Evolutionary conservation across 1,139 yeast genomes (phyloP).

Genomic region (Protomyces arabidopsidicola): DNA sequence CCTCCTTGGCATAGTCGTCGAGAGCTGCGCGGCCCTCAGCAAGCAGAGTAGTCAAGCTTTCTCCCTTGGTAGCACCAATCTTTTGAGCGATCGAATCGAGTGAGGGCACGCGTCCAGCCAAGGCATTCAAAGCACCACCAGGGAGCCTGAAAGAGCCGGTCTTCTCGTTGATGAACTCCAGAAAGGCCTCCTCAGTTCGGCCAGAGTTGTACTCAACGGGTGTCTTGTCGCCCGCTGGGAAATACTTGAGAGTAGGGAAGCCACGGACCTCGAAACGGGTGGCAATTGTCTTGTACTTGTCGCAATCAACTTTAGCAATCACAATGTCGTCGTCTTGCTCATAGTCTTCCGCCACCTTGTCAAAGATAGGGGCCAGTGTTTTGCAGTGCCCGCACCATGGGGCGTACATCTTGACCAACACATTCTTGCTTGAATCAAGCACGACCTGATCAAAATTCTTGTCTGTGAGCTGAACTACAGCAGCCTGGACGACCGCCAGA

Average conservation of each 20-base stretch:
- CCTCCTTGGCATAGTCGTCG: conserved; percentile 27
- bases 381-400: conserved; percentile 68
- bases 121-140: conserved; percentile 50
- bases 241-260: conserved; percentile 58
- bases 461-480: conserved; percentile 41
- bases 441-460: conserved; percentile 55
- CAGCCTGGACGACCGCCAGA: conserved; percentile 11
- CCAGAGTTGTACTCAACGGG: conserved; percentile 47
- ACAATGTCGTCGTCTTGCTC: conserved; percentile 44
- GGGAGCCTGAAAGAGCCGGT: conserved; percentile 52
- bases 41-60: conserved; percentile 34
- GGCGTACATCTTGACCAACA: conserved; percentile 28
- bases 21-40: conserved; percentile 38
- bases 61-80: conserved; percentile 31
- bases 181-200: conserved; percentile 46
- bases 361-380: conserved; percentile 59
- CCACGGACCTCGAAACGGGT: conserved; percentile 56
- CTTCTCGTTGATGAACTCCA: conserved; percentile 50
- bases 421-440: conserved; percentile 48
- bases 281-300: conserved; percentile 53
- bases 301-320: conserved; percentile 58
- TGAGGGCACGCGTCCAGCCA: conserved; percentile 54
- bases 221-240: conserved; percentile 41
- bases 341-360: conserved; percentile 53
- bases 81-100: conserved; percentile 40